Evolutionary conservation across 441 rosid species (phyloP).

Genomic region (Flueggea neowawraea): DNA sequence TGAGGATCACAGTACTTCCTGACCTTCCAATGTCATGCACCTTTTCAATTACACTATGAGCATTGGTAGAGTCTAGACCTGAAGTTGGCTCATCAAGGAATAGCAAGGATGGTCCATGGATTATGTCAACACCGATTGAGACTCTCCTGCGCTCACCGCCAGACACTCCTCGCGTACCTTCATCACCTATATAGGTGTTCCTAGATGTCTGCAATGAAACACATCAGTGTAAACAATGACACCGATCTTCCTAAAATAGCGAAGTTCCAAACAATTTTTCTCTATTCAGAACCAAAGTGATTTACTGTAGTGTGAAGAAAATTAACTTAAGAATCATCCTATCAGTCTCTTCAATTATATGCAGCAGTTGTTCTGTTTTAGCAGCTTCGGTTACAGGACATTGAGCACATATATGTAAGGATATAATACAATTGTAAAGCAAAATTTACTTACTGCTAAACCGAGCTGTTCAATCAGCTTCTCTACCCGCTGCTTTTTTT

Average conservation of each 20-base stretch:
- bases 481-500: conserved; percentile 56
- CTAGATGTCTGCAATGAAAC: conserved; percentile 29
- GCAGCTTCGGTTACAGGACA: too few relatives aligned
- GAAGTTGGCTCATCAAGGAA: conserved; percentile 76
- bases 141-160: conserved; percentile 72
- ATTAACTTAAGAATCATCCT: too few relatives aligned
- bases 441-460: conserved; percentile 31
- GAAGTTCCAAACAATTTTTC: too few relatives aligned
- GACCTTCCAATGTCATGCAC: conserved; percentile 58
- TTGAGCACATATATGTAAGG: too few relatives aligned
- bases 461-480: conserved; percentile 61
- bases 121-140: conserved; percentile 64
- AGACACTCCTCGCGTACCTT: conserved; percentile 63
- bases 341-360: too few relatives aligned
- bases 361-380: too few relatives aligned
- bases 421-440: too few relatives aligned
- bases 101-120: conserved; percentile 60
- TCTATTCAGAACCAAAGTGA: too few relatives aligned
- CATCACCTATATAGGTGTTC: conserved; percentile 65
- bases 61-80: conserved; percentile 72
- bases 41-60: conserved; percentile 59
- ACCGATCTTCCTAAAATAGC: not conserved
- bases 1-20: conserved; percentile 65
- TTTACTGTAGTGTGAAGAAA: too few relatives aligned
- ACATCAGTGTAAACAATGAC: not conserved